Evolutionary conservation across 257 asterid species (phyloP).

Genomic region (Solanum tarijense): DNA sequence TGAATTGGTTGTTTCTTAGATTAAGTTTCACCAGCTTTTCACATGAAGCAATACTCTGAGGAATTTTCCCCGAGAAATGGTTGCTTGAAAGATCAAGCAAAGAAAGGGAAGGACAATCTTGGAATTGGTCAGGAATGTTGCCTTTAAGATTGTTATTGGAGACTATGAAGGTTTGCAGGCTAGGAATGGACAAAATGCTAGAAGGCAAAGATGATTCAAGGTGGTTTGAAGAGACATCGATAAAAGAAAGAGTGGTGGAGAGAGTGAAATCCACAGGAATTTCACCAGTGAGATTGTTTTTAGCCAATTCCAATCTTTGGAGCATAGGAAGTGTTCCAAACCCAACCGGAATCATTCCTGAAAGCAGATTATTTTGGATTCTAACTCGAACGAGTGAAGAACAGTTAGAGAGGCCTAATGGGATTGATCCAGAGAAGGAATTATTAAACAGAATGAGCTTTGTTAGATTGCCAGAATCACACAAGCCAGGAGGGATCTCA

Average conservation of each 20-base stretch:
- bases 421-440: constrained; percentile 61
- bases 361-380: constrained; percentile 42
- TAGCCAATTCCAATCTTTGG: constrained; percentile 50
- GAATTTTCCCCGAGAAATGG: constrained; percentile 51
- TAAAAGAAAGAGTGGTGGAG: constrained; percentile 52
- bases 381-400: constrained; percentile 60
- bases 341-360: constrained; percentile 63
- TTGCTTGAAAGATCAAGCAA: constrained; percentile 52
- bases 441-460: constrained; percentile 71
- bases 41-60: constrained; percentile 62
- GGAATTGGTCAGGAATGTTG: constrained; percentile 51
- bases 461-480: constrained; percentile 48
- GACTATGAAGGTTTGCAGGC: constrained; percentile 49
- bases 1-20: constrained; percentile 37
- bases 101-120: constrained; percentile 51
- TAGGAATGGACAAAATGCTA: constrained; percentile 36
- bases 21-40: constrained; percentile 43
- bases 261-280: constrained; percentile 51
- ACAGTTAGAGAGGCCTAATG: constrained; percentile 47
- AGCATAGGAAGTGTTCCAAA: constrained; percentile 55
- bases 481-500: constrained; percentile 52
- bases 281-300: constrained; percentile 50
- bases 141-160: constrained; percentile 50
- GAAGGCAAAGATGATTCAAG: constrained; percentile 48
- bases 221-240: constrained; percentile 49